Evolutionary conservation across 768 basidiomycete genomes (phyloP), one percentile per base, ranked within the genome.

Genomic region (Pluteus cervinus): DNA sequence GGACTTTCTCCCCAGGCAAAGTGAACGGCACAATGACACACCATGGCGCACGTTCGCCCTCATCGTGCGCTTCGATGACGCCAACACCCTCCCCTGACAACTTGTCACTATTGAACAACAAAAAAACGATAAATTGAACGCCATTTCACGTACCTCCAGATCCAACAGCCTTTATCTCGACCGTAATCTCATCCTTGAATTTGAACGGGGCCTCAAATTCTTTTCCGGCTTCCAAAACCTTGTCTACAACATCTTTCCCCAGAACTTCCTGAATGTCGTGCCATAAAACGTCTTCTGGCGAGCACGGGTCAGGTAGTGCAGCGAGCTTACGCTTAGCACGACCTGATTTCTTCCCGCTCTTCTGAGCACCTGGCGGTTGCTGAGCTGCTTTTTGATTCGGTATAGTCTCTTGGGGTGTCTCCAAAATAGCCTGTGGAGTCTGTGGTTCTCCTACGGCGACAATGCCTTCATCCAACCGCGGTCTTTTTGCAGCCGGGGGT

Each of bases 11-110:
- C 7, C 82, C 82, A 0, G 91, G 89, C 7, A 98, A 70, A 2
- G 81, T 74, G 46, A 92, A 87, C 0, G 94, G 94, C 0, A 85
- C 75, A 23, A 88, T 68, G 24, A 97, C 65, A 1, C 82, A 82
- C 89, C 94, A 97, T 16, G 80, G 72, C n/a, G n/a, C n/a, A n/a
- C n/a, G n/a, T n/a, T 0, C 69, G 68, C 11, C 12, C 37, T 60
- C 55, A 5, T 57, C 60, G 4, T 69, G 56, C 0, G 61, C n/a
- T n/a, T n/a, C n/a, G n/a, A 73, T 66, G 8, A 75, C 49, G 0
- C 78, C 84, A 10, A 90, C 63, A 0, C 79, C 81, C 45, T 81
- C 77, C 35, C 85, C 86, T 87, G 56, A 1, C 36, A 30, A 20
- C 42, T 26, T n/a, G 41, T 28, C 10, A 23, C 29, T 23, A 29